Percentiles rank a stretch among this genome's conserved stretches.
Evolutionary conservation across 1,284 basidiomycete genomes (phyloP).

Genomic region (Ceratobasidium sp.): DNA sequence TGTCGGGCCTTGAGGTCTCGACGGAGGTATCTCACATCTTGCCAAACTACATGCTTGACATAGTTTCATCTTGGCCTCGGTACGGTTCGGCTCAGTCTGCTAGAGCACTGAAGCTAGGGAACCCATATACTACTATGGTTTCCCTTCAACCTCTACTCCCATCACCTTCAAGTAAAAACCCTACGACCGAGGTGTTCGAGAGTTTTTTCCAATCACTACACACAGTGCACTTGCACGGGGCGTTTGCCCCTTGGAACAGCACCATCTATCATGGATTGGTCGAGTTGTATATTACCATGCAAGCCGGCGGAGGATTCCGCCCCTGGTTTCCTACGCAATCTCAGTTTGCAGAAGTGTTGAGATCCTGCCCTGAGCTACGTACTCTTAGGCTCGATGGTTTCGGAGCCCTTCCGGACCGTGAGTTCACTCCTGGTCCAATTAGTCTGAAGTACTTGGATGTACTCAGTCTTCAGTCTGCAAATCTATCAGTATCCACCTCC

Average conservation of each 20-base stretch:
- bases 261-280: neutral
- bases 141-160: neutral
- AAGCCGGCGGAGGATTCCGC: no score
- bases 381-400: neutral
- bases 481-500: no score
- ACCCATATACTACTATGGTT: no score
- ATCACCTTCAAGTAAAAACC: neutral
- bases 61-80: neutral
- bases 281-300: neutral
- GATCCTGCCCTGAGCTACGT: neutral
- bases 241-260: neutral
- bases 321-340: neutral
- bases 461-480: neutral
- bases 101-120: neutral
- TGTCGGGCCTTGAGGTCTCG: neutral
- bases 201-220: conserved; percentile 2
- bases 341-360: neutral
- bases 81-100: neutral
- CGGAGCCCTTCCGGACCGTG: no score
- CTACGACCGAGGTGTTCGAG: neutral
- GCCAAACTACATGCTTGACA: neutral
- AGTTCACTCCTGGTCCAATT: neutral
- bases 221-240: neutral
- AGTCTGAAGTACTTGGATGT: neutral
- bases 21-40: neutral